These are phyloP conservation scores for Talaromyces atroroseus DNA, from an alignment of 2,329 filamentous ascomycete genomes.

Conservation along the genomic window DNA sequence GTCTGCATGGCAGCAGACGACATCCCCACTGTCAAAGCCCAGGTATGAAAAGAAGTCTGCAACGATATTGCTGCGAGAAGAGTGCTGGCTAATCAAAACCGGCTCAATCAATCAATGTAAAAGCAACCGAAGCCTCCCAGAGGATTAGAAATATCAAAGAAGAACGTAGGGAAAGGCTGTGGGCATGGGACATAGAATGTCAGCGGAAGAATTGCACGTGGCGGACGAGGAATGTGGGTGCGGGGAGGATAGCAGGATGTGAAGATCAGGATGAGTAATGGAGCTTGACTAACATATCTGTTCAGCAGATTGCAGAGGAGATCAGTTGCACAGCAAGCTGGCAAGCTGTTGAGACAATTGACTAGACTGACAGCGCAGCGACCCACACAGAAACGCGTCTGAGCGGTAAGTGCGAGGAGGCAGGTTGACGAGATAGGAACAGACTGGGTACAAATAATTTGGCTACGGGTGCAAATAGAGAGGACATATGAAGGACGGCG, in stretches of 20 bases:
- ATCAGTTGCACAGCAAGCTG: conserved; percentile 9
- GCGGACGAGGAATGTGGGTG: conserved; percentile 14
- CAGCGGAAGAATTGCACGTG: conserved; percentile 12
- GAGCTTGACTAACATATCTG: conserved; percentile 3
- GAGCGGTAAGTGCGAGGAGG: neutral
- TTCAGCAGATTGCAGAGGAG: neutral
- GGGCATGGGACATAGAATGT: conserved; percentile 10
- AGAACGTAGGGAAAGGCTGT: conserved; percentile 1
- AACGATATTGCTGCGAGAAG: neutral
- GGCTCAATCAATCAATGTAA: neutral
- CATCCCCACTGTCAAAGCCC: conserved; percentile 45
- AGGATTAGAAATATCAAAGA: conserved; percentile 7
- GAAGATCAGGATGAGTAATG: conserved; percentile 2
- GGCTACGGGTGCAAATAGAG: neutral
- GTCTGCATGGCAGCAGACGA: conserved; percentile 61
- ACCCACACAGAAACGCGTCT: conserved; percentile 11
- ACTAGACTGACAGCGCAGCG: conserved; percentile 10
- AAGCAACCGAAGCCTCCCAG: conserved; percentile 10
- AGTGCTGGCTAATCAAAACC: neutral
- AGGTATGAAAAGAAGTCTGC: conserved; percentile 13
- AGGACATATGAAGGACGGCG: neutral
- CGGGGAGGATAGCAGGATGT: conserved; percentile 1
- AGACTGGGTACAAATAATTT: neutral
- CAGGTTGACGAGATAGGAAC: neutral
- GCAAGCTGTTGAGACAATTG: conserved; percentile 9